Conservation (phyloP, 2,329 filamentous ascomycete genomes). For the Monosporascus sp. region DNA sequence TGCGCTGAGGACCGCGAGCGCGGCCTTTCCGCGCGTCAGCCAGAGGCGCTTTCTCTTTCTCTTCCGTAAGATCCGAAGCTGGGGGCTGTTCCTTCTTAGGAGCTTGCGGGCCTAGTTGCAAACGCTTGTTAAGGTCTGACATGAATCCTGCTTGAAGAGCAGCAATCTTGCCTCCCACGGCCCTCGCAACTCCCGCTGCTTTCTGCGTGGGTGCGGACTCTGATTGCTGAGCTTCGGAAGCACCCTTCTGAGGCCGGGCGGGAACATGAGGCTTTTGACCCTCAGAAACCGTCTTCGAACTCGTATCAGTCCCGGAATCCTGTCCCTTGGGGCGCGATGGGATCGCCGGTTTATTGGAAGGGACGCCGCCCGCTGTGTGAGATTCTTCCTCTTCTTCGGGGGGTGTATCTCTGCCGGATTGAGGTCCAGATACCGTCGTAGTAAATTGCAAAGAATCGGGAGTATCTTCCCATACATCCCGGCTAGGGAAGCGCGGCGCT, state of each 20-base stretch:
- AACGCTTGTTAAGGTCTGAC: constrained; percentile 84
- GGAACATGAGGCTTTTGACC: constrained; percentile 59
- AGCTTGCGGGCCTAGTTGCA: constrained; percentile 79
- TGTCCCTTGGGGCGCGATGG: constrained; percentile 45
- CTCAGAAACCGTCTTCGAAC: constrained; percentile 41
- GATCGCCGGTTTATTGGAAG: constrained; percentile 54
- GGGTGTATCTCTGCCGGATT: constrained; percentile 34
- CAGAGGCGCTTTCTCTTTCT: constrained; percentile 72
- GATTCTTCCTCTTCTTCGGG: constrained; percentile 39
- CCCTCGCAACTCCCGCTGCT: constrained; percentile 74
- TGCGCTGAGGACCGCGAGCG: constrained; percentile 79
- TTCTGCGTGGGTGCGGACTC: constrained; percentile 63
- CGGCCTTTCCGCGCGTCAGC: constrained; percentile 85
- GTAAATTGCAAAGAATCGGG: constrained; percentile 79
- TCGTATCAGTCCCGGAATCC: constrained; percentile 25
- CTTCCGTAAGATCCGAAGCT: constrained; percentile 47
- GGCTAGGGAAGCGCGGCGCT: constrained; percentile 77
- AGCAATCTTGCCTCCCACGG: constrained; percentile 80
- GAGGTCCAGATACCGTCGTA: constrained; percentile 62
- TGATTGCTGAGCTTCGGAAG: constrained; percentile 34
- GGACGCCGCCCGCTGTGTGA: constrained; percentile 28
- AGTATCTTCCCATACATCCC: constrained; percentile 91
- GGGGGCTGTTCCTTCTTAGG: constrained; percentile 68
- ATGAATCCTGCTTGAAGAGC: constrained; percentile 88
- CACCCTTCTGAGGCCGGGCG: constrained; percentile 39